Base-by-base conservation (phyloP, 2,329 filamentous ascomycete species). In the Fusarium denticulatum region DNA sequence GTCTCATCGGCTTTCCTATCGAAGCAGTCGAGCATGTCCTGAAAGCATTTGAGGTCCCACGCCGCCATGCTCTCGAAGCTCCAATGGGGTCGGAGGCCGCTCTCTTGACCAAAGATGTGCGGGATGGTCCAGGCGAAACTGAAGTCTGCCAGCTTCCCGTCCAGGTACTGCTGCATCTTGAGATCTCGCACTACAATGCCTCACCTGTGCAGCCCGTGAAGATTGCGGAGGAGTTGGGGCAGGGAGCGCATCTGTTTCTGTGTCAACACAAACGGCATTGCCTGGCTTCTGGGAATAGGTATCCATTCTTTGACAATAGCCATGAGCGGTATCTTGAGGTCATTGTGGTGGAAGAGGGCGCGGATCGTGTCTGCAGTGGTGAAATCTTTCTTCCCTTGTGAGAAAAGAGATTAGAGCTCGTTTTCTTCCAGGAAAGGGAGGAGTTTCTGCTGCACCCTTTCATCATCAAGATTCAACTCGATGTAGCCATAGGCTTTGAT, bases 121-220 rank as follows among this genome's bases (percentile, higher is more conserved):
- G 70, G 70, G 26, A 73, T 53, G 5, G 70, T 73, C 70, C 70
- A 73, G 10, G 70, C 60, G n/a, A 59, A 52, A 5, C 60, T 67
- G 7, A 73, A 60, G 39, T 73, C 70, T 8, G 1, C 57, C 1
- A 73, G 37, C 13, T 53, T 6, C 3, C 70, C 70, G 9, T 63
- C 34, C 1, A 34, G 37, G 26, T 73, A 73, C n/a, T 73, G 70
- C 26, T 56, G 46, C 2, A 2, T 2, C 16, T 73, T 49, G 55
- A 73, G 24, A n/a, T 73, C 70, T 8, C 66, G 65, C 0, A 73
- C 5, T 5, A 73, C 61, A 3, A 73, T 73, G 15, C 70, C 71
- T 18, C 39, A 67, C 18, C 30, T 71, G 43, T 73, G 71, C 7
- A 73, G 16, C 18, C 26, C 30, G 2, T 6, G 53, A 9, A 73